Conservation (phyloP, 2,329 filamentous ascomycete species). For the Cytospora paraplurivora region DNA sequence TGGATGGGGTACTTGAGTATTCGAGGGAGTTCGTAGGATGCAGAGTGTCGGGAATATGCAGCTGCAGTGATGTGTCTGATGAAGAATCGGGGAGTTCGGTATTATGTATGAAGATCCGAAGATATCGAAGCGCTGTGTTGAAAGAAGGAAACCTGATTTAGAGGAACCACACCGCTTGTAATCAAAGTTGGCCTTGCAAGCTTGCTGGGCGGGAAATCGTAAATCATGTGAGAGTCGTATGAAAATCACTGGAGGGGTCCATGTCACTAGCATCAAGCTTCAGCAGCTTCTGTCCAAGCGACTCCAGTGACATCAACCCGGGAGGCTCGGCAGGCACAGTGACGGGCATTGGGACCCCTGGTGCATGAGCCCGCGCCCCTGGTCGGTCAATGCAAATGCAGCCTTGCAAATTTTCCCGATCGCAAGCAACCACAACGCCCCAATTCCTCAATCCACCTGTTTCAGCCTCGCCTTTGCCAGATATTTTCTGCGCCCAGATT, state of each 20-base stretch:
- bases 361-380: constrained; percentile 17
- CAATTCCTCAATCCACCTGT: constrained; percentile 16
- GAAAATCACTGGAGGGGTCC: constrained; percentile 26
- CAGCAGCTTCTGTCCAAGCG: constrained; percentile 9
- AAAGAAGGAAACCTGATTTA: not conserved
- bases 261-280: constrained; percentile 20
- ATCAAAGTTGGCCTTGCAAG: not conserved
- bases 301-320: constrained; percentile 26
- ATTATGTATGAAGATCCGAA: not conserved
- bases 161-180: constrained; percentile 12
- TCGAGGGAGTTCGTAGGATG: not conserved
- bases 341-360: not conserved
- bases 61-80: too few relatives aligned
- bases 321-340: constrained; percentile 15
- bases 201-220: not conserved
- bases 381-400: constrained; percentile 24
- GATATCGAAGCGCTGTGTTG: not conserved
- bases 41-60: not conserved
- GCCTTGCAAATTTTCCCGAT: constrained; percentile 15
- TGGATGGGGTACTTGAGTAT: not conserved
- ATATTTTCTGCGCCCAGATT: not conserved
- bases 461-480: not conserved
- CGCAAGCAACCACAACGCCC: not conserved
- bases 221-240: constrained; percentile 4
- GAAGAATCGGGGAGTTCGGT: not conserved